Evolutionary conservation across 768 basidiomycete genomes (phyloP).

Genomic region (Crassisporium funariophilum): DNA sequence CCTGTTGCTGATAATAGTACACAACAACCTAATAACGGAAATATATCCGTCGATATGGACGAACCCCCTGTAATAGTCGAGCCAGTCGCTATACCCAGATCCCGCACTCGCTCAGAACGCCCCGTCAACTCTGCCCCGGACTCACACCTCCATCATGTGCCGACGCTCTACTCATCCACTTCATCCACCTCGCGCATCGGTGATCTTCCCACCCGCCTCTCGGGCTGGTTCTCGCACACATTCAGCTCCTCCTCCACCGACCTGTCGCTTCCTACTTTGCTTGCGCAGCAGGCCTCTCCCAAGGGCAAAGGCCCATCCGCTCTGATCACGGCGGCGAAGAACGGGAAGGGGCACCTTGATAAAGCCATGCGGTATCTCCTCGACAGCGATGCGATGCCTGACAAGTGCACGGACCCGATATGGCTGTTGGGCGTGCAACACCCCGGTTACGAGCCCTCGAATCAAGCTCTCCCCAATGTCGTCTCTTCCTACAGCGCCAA

Average conservation of each 20-base stretch:
- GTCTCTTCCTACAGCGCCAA: not conserved
- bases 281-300: conserved; percentile 43
- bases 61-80: conserved; percentile 72
- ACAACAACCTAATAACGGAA: conserved; percentile 14
- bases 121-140: conserved; percentile 48
- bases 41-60: conserved; percentile 28
- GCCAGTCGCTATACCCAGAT: conserved; percentile 53
- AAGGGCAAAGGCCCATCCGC: conserved; percentile 37
- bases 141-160: conserved; percentile 14
- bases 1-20: conserved; percentile 1
- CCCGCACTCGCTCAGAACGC: conserved; percentile 58
- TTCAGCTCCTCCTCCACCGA: conserved; percentile 74
- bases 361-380: conserved; percentile 89
- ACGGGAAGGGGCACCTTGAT: conserved; percentile 76
- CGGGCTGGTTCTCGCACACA: conserved; percentile 81
- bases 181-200: conserved; percentile 55
- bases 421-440: conserved; percentile 90
- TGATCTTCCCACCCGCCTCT: conserved; percentile 74
- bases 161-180: conserved; percentile 46
- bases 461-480: conserved; percentile 7
- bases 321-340: conserved; percentile 68
- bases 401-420: conserved; percentile 80
- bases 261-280: conserved; percentile 63
- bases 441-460: conserved; percentile 63
- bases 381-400: conserved; percentile 85